phyloP scores from a whole-genome alignment of 352 stramenopile genomes.

The Phytopythium cucurbitacearum region DNA sequence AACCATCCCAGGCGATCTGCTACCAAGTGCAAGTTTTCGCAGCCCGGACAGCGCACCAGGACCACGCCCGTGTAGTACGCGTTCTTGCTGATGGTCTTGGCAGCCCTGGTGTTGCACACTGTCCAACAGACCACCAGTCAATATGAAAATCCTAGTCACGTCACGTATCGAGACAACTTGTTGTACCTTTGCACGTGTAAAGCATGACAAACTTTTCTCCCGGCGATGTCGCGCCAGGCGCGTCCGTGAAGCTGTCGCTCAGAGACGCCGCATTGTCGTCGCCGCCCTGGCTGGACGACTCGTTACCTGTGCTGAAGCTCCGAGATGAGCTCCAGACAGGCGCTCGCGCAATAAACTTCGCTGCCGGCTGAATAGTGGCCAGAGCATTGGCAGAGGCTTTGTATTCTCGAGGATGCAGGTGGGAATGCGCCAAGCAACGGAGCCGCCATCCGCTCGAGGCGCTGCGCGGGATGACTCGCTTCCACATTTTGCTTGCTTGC shows the following conservation, averaged over 20 bases:
- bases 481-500: too few species aligned
- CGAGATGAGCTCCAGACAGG: neutral
- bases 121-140: neutral
- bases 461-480: too few species aligned
- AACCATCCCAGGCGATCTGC: slow-evolving; percentile 94
- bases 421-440: too few species aligned
- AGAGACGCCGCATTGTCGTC: neutral
- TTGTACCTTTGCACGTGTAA: slow-evolving; percentile 92
- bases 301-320: neutral
- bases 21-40: slow-evolving; percentile 98
- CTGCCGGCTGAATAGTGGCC: too few species aligned
- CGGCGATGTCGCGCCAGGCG: slow-evolving; percentile 68
- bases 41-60: slow-evolving; percentile 95
- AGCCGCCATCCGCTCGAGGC: too few species aligned
- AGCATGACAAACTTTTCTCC: slow-evolving; percentile 97
- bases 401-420: too few species aligned
- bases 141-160: neutral
- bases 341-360: too few species aligned
- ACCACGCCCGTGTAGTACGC: slow-evolving; percentile 98
- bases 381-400: too few species aligned
- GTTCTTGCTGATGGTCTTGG: slow-evolving; percentile 97
- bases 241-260: slow-evolving; percentile 13
- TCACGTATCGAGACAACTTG: neutral
- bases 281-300: neutral
- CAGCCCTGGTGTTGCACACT: slow-evolving; percentile 96